Evolutionary conservation across 2,329 filamentous ascomycete genomes (phyloP).

Genomic region (Phialocephala sp.): DNA sequence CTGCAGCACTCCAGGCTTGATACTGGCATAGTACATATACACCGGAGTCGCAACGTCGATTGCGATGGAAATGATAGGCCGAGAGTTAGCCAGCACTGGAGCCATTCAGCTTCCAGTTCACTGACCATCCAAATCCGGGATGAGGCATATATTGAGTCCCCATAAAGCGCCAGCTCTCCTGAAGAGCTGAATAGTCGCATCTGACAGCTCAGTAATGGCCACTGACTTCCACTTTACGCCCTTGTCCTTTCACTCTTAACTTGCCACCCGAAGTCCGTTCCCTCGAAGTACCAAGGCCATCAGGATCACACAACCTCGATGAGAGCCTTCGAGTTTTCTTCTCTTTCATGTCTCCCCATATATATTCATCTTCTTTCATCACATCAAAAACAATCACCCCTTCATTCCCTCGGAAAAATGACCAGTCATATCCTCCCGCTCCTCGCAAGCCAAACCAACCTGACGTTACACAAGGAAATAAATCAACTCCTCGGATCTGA

Average conservation of each 20-base stretch:
- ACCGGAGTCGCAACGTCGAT: neutral
- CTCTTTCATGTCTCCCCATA: neutral
- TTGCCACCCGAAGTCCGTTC: neutral
- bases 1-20: slow-evolving; percentile 9
- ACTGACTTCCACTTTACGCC: neutral
- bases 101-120: neutral
- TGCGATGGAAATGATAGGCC: neutral
- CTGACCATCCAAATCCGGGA: neutral
- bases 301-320: neutral
- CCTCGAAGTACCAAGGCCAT: too few species aligned
- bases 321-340: neutral
- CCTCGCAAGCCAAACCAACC: neutral
- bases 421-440: slow-evolving; percentile 1
- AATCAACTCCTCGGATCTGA: slow-evolving; percentile 4
- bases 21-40: slow-evolving; percentile 4
- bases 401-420: neutral
- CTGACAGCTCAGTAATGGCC: slow-evolving; percentile 1
- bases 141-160: neutral
- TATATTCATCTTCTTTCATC: neutral
- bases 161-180: neutral
- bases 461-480: slow-evolving; percentile 7
- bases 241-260: neutral
- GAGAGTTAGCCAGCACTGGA: neutral
- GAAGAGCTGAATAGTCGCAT: neutral
- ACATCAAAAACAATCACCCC: neutral